phyloP scores from a whole-genome alignment of 2,329 filamentous ascomycete species.

The Hypoxylon sp. region DNA sequence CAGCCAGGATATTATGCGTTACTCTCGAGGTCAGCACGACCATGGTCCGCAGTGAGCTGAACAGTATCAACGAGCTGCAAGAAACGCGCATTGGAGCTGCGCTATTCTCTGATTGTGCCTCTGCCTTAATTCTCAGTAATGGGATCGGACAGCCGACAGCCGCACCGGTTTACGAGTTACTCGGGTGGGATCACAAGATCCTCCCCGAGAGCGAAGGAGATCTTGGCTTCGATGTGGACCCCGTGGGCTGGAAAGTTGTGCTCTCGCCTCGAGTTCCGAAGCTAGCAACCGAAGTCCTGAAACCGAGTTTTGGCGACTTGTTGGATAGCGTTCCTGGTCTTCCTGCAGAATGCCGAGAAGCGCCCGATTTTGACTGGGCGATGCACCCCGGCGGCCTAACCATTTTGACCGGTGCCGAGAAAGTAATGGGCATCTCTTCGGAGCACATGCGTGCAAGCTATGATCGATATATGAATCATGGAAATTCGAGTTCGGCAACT shows the following conservation, averaged over 20 bases:
- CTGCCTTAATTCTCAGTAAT: conserved; percentile 75
- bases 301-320: conserved; percentile 69
- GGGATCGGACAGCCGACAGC: conserved; percentile 64
- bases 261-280: conserved; percentile 73
- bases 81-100: conserved; percentile 75
- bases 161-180: conserved; percentile 69
- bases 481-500: conserved; percentile 79
- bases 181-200: conserved; percentile 75
- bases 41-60: conserved; percentile 74
- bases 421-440: conserved; percentile 68
- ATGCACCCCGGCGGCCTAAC: conserved; percentile 79
- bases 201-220: conserved; percentile 74
- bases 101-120: conserved; percentile 80
- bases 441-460: conserved; percentile 80
- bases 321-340: conserved; percentile 63
- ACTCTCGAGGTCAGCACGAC: conserved; percentile 75
- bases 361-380: conserved; percentile 79
- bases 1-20: conserved; percentile 75
- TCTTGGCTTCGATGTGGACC: conserved; percentile 76
- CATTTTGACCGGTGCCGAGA: conserved; percentile 75
- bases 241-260: conserved; percentile 77
- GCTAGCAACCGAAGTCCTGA: conserved; percentile 66
- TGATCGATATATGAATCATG: conserved; percentile 76
- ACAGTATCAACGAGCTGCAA: conserved; percentile 71
- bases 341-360: conserved; percentile 60